These are phyloP conservation scores for Leccinum rimulosum DNA, from an alignment of 768 basidiomycete species.

Conservation along the genomic window DNA sequence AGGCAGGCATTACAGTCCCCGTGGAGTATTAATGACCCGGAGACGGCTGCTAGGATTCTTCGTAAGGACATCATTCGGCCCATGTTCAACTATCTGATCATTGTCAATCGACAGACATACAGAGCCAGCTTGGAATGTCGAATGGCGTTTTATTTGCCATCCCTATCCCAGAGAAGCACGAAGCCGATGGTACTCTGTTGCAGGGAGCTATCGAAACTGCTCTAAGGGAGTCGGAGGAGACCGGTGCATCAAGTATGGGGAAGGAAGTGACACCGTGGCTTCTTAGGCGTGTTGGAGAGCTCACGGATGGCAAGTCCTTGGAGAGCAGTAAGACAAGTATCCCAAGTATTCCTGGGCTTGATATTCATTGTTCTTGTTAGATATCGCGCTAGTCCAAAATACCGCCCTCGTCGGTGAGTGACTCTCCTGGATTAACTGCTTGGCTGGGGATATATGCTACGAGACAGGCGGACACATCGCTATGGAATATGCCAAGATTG, in stretches of 20 bases:
- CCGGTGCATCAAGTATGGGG: slow-evolving; percentile 74
- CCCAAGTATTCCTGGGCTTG: not conserved
- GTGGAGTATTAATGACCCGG: slow-evolving; percentile 66
- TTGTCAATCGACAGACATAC: slow-evolving; percentile 48
- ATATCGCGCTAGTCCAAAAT: slow-evolving; percentile 87
- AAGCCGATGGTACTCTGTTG: slow-evolving; percentile 61
- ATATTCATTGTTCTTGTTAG: slow-evolving; percentile 35
- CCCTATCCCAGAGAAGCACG: slow-evolving; percentile 81
- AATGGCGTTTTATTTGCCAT: slow-evolving; percentile 83
- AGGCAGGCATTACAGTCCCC: slow-evolving; percentile 80
- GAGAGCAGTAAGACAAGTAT: slow-evolving; percentile 53
- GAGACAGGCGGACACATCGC: slow-evolving; percentile 76
- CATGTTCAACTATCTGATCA: slow-evolving; percentile 1
- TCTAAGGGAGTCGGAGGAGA: slow-evolving; percentile 75
- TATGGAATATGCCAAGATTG: slow-evolving; percentile 62
- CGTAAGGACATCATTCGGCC: slow-evolving; percentile 44
- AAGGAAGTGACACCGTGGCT: slow-evolving; percentile 97
- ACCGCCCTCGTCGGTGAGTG: slow-evolving; percentile 76
- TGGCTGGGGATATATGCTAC: not conserved
- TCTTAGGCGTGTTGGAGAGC: slow-evolving; percentile 73
- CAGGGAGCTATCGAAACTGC: slow-evolving; percentile 84
- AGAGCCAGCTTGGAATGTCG: slow-evolving; percentile 65
- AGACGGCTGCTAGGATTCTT: slow-evolving; percentile 70
- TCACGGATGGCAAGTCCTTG: slow-evolving; percentile 75
- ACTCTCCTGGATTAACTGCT: not conserved